phyloP scores from a whole-genome alignment of 345 rosid genomes.

The Draba incana region DNA sequence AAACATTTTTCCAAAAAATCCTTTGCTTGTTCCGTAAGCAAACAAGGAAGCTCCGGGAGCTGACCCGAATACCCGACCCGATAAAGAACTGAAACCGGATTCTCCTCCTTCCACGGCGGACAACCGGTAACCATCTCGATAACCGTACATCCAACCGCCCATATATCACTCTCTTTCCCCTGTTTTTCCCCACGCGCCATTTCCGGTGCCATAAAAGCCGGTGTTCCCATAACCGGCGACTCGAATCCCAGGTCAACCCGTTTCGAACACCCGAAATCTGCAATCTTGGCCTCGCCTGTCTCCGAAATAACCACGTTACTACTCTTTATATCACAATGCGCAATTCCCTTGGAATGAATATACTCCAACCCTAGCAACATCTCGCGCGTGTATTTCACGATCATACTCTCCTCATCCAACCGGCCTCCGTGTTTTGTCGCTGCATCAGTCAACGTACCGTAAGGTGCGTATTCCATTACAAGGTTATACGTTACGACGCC shows the following conservation, averaged over 20 bases:
- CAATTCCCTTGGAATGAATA: slow-evolving; percentile 62
- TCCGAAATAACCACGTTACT: slow-evolving; percentile 58
- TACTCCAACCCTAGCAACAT: slow-evolving; percentile 56
- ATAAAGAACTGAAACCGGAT: slow-evolving; percentile 52
- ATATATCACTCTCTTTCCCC: slow-evolving; percentile 62
- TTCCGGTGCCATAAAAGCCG: slow-evolving; percentile 88
- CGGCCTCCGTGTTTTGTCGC: slow-evolving; percentile 47
- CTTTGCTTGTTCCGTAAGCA: slow-evolving; percentile 52
- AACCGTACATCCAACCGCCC: slow-evolving; percentile 85
- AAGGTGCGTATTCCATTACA: slow-evolving; percentile 65
- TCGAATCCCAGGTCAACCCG: slow-evolving; percentile 36
- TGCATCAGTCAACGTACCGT: slow-evolving; percentile 60
- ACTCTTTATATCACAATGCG: slow-evolving; percentile 81
- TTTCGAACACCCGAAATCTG: slow-evolving; percentile 81
- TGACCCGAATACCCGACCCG: slow-evolving; percentile 54
- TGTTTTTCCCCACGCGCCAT: slow-evolving; percentile 81
- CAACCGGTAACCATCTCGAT: slow-evolving; percentile 80
- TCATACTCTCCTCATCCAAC: slow-evolving; percentile 51
- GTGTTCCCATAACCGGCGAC: slow-evolving; percentile 55
- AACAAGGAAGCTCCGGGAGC: slow-evolving; percentile 53
- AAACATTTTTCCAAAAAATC: slow-evolving; percentile 67
- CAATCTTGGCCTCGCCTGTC: slow-evolving; percentile 58
- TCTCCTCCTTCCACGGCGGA: slow-evolving; percentile 50
- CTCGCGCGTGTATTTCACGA: slow-evolving; percentile 52
- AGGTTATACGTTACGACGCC: slow-evolving; percentile 61